A percentile compares a stretch with the other conserved stretches of the same genome.
Evolutionary conservation across 2,329 filamentous ascomycete genomes (phyloP).

Genomic region (Clonostachys byssicola): DNA sequence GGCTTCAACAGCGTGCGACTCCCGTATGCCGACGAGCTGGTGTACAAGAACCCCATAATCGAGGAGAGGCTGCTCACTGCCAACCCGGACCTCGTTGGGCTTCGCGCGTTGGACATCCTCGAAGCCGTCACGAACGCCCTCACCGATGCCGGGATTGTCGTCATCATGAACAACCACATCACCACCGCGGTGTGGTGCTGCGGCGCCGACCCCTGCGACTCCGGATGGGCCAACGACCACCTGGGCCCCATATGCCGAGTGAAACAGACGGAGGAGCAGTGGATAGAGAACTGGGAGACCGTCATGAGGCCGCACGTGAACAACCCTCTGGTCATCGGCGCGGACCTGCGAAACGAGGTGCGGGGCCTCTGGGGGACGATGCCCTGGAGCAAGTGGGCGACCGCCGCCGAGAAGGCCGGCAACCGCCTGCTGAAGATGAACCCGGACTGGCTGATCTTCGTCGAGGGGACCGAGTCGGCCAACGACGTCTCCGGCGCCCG

Average conservation of each 20-base stretch:
- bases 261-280: slow-evolving; percentile 58
- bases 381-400: slow-evolving; percentile 60
- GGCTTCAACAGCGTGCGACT: slow-evolving; percentile 69
- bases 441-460: slow-evolving; percentile 61
- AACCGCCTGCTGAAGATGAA: slow-evolving; percentile 57
- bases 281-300: slow-evolving; percentile 63
- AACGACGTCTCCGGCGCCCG: slow-evolving; percentile 59
- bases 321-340: slow-evolving; percentile 61
- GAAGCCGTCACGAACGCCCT: slow-evolving; percentile 53
- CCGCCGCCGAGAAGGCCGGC: slow-evolving; percentile 58
- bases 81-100: slow-evolving; percentile 55
- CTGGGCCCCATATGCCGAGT: slow-evolving; percentile 56
- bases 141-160: slow-evolving; percentile 58
- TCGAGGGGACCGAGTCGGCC: slow-evolving; percentile 63
- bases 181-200: slow-evolving; percentile 67
- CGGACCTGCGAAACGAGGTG: slow-evolving; percentile 66
- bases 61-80: slow-evolving; percentile 43
- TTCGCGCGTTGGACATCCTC: slow-evolving; percentile 56
- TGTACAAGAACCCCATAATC: slow-evolving; percentile 53
- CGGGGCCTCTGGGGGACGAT: slow-evolving; percentile 66
- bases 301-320: slow-evolving; percentile 55
- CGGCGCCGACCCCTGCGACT: slow-evolving; percentile 63
- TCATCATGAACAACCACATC: slow-evolving; percentile 69
- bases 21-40: slow-evolving; percentile 67
- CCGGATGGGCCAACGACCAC: slow-evolving; percentile 62